These are phyloP conservation scores for Keithomyces neogunnii DNA, from an alignment of 2,329 filamentous ascomycete species.

Conservation along the genomic window DNA sequence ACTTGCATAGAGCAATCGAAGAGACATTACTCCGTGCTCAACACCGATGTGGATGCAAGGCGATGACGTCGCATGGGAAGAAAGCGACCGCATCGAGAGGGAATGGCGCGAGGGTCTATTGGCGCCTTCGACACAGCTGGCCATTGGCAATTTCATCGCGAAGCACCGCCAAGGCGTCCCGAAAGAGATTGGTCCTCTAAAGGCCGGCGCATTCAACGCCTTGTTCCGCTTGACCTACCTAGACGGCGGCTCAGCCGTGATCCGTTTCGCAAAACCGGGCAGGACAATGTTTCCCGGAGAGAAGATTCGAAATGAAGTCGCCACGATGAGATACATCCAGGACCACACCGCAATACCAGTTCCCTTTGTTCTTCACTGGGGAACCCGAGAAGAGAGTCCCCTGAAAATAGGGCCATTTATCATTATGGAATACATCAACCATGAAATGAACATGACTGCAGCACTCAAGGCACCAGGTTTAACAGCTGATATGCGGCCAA, in stretches of 20 bases:
- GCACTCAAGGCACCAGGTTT: not conserved
- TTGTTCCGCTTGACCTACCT: not conserved
- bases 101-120: not conserved
- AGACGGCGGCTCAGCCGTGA: not conserved
- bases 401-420: conserved; percentile 7
- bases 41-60: not conserved
- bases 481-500: too few relatives aligned
- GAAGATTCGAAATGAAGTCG: conserved; percentile 9
- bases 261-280: not conserved
- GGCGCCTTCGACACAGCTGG: not conserved
- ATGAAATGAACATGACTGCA: not conserved
- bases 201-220: not conserved
- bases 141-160: conserved; percentile 3
- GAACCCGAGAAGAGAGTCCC: conserved; percentile 7
- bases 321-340: conserved; percentile 7
- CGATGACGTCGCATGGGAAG: not conserved
- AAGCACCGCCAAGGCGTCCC: conserved; percentile 4
- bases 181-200: not conserved
- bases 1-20: too few relatives aligned
- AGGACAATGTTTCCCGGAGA: conserved; percentile 8
- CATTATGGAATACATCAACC: conserved; percentile 3
- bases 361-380: conserved; percentile 8
- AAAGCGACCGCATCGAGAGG: not conserved
- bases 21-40: too few relatives aligned
- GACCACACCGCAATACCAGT: conserved; percentile 8